These are phyloP conservation scores for Isabelozyma rhagii DNA, from an alignment of 805 yeast genomes.

Conservation along the genomic window DNA sequence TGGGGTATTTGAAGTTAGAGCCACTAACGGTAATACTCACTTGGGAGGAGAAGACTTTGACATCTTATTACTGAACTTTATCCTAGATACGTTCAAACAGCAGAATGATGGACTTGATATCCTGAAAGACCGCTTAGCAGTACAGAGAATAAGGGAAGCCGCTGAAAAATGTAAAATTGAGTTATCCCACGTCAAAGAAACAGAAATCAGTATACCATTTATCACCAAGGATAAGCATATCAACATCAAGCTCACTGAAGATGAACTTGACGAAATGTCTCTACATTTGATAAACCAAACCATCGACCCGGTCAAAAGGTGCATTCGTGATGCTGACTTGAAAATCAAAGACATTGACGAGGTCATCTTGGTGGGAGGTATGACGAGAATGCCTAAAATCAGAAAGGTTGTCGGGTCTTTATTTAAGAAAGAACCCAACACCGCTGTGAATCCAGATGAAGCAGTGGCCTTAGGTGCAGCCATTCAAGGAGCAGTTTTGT, in stretches of 20 bases:
- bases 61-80: constrained; percentile 55
- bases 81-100: constrained; percentile 52
- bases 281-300: constrained; percentile 65
- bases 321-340: constrained; percentile 71
- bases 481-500: constrained; percentile 80
- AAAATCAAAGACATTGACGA: constrained; percentile 67
- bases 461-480: constrained; percentile 93
- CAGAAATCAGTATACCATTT: constrained; percentile 70
- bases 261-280: constrained; percentile 65
- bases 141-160: constrained; percentile 77
- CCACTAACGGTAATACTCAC: constrained; percentile 83
- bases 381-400: constrained; percentile 87
- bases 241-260: constrained; percentile 56
- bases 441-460: constrained; percentile 83
- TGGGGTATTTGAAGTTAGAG: constrained; percentile 77
- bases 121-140: constrained; percentile 49
- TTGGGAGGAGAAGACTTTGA: constrained; percentile 87
- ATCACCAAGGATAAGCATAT: constrained; percentile 61
- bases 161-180: constrained; percentile 78
- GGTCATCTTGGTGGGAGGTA: constrained; percentile 79
- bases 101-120: constrained; percentile 49
- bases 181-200: constrained; percentile 58
- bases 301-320: constrained; percentile 69
- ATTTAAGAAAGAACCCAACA: constrained; percentile 64
- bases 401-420: constrained; percentile 56